A percentile compares a stretch with the other conserved stretches of the same genome.
phyloP scores from a whole-genome alignment of 352 stramenopile species.

The Elongisporangium undulatum region DNA sequence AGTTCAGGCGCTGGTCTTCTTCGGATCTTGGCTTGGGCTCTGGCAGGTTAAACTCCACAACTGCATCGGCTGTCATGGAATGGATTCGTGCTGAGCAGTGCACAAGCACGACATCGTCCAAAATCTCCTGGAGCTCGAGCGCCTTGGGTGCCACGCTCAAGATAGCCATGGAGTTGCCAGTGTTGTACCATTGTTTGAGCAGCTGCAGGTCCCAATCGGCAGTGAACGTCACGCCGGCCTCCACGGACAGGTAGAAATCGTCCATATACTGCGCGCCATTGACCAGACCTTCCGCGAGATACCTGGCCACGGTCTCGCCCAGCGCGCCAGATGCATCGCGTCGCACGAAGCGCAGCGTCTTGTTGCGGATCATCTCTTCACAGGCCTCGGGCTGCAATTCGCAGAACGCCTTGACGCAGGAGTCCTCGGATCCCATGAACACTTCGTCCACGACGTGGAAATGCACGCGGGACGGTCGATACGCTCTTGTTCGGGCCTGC shows the following conservation, averaged over 20 bases:
- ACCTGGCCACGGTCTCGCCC: constrained; percentile 46
- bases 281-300: constrained; percentile 67
- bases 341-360: constrained; percentile 43
- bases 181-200: constrained; percentile 77
- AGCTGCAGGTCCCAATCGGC: constrained; percentile 69
- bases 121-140: constrained; percentile 32
- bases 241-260: constrained; percentile 77
- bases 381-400: constrained; percentile 41
- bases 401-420: constrained; percentile 62
- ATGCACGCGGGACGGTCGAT: constrained; percentile 37
- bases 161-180: constrained; percentile 78
- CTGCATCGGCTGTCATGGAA: constrained; percentile 45
- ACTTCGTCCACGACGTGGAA: constrained; percentile 79
- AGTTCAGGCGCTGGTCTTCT: constrained; percentile 19
- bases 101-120: constrained; percentile 39
- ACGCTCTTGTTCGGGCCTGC: constrained; percentile 33
- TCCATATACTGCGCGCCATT: background rate
- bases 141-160: constrained; percentile 67
- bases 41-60: constrained; percentile 78
- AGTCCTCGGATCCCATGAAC: constrained; percentile 43
- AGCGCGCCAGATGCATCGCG: constrained; percentile 55
- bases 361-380: constrained; percentile 33
- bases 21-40: constrained; percentile 33
- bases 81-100: constrained; percentile 83
- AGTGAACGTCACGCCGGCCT: constrained; percentile 61